phyloP scores from a whole-genome alignment of 805 yeast genomes.

The Candida koratica region DNA sequence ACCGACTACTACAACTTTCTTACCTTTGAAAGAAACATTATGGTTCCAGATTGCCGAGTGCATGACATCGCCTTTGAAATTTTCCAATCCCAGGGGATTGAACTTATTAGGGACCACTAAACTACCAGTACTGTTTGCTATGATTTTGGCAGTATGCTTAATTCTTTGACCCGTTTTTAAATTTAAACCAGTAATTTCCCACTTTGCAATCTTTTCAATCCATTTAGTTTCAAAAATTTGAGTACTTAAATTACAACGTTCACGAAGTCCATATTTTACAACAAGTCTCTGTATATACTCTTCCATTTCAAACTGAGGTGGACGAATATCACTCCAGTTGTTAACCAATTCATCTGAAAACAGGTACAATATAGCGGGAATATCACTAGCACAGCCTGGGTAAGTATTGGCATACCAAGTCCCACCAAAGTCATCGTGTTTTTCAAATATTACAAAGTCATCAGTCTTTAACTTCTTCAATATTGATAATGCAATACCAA shows the following conservation, averaged over 20 bases:
- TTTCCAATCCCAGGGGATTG: conserved; percentile 29
- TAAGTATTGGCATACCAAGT: conserved; percentile 45
- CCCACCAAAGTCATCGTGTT: conserved; percentile 39
- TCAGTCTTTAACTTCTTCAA: conserved; percentile 21
- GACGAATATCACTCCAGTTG: conserved; percentile 36
- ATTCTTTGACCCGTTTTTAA: conserved; percentile 27
- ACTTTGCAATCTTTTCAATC: conserved; percentile 22
- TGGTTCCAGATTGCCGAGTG: conserved; percentile 41
- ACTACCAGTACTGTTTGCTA: conserved; percentile 31
- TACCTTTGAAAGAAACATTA: conserved; percentile 27
- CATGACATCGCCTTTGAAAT: conserved; percentile 36
- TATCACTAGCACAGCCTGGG: conserved; percentile 44
- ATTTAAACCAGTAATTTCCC: conserved; percentile 28
- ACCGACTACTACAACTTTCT: conserved; percentile 37
- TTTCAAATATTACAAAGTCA: conserved; percentile 36
- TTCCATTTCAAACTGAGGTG: conserved; percentile 41
- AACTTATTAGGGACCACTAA: conserved; percentile 34
- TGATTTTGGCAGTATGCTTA: conserved; percentile 27
- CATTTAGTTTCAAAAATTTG: conserved; percentile 20
- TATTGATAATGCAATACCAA: conserved; percentile 28
- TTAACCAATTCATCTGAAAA: conserved; percentile 29
- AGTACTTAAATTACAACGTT: conserved; percentile 22
- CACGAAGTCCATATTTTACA: conserved; percentile 22
- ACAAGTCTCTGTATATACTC: conserved; percentile 36
- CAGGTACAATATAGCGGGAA: conserved; percentile 42